Base-by-base conservation (phyloP, 164 flowering plant genomes). In the Pachysandra terminalis region DNA sequence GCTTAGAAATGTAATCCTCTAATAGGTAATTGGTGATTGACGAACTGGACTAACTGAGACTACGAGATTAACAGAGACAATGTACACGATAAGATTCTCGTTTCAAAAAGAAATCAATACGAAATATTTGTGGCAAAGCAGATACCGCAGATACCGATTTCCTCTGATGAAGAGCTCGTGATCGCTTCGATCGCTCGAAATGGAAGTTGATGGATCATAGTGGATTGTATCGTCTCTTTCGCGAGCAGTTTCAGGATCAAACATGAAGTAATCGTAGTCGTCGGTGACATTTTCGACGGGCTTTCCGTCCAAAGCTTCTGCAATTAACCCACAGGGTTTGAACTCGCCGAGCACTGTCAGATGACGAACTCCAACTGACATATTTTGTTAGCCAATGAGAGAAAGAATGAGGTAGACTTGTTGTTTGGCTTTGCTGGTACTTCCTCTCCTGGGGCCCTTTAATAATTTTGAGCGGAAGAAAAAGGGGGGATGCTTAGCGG, bases 111-210 rank as follows among this genome's bases (percentile, higher is more conserved):
- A 32, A 32, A 7, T 3, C 7, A 32, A 7, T 32, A 32, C 7
- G 7, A 32, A 32, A n/a, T n/a, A n/a, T n/a, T n/a, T n/a, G n/a
- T n/a, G n/a, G 37, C 37, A 32, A 3, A 3, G 37, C 37, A 3
- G 37, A 32, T 32, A 32, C 3, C 3, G 37, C 3, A 32, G 37
- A 66, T 79, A 90, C 97, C 92, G 75, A 59, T 90, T 90, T 70
- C 96, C 98, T 69, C 98, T 78, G 60, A 92, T 80, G 77, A 92
- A 90, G n/a, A 95, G 84, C 82, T 95, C 98, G 75, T 95, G 91
- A 71, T 95, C 97, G 57, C 87, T 35, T 1, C 72, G 73, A 41
- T 77, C 83, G 56, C 83, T 79, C 4, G 78, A 69, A 48, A 68
- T 58, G 7, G 83, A 66, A 2, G 65, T 59, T 6, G 80, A 64